Evolutionary conservation across 805 yeast genomes (phyloP).

Genomic region (Metschnikowia anglica): DNA sequence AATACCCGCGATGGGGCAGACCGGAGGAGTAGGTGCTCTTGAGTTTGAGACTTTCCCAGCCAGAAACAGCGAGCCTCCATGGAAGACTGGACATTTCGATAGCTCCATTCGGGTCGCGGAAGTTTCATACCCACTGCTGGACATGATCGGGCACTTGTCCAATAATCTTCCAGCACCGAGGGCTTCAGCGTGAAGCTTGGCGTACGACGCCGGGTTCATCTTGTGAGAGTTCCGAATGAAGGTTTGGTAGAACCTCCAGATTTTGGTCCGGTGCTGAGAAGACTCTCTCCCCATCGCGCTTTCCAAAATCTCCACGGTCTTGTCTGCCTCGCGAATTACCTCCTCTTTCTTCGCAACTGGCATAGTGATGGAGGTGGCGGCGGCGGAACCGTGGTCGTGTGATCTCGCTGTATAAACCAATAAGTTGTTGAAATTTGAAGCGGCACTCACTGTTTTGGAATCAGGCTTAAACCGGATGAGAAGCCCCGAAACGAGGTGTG

Average conservation of each 20-base stretch:
- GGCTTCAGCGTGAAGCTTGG: slow-evolving; percentile 25
- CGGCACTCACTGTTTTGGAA: neutral
- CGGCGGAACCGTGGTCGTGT: neutral
- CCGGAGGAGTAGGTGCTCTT: neutral
- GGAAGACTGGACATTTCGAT: slow-evolving; percentile 22
- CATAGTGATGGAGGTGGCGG: slow-evolving; percentile 2
- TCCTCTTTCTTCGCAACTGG: slow-evolving; percentile 14
- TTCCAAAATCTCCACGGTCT: slow-evolving; percentile 16
- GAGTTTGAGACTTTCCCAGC: neutral
- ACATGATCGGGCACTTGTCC: slow-evolving; percentile 22
- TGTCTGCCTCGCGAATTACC: slow-evolving; percentile 17
- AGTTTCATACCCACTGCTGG: slow-evolving; percentile 32
- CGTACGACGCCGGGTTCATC: slow-evolving; percentile 30
- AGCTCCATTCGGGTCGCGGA: slow-evolving; percentile 19
- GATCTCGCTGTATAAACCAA: slow-evolving; percentile 1
- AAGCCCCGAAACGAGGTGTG: slow-evolving; percentile 36
- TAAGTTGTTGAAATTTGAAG: neutral
- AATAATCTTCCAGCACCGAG: slow-evolving; percentile 18
- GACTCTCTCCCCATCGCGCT: slow-evolving; percentile 6
- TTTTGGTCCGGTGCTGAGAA: slow-evolving; percentile 21
- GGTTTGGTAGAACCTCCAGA: slow-evolving; percentile 43
- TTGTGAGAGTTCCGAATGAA: slow-evolving; percentile 33
- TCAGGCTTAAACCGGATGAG: slow-evolving; percentile 27
- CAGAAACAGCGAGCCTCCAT: neutral
- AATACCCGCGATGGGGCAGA: slow-evolving; percentile 4